Evolutionary conservation across 1,139 yeast genomes (phyloP), one percentile per base, ranked within the genome.

Genomic region (Magnusiomyces suaveolens): DNA sequence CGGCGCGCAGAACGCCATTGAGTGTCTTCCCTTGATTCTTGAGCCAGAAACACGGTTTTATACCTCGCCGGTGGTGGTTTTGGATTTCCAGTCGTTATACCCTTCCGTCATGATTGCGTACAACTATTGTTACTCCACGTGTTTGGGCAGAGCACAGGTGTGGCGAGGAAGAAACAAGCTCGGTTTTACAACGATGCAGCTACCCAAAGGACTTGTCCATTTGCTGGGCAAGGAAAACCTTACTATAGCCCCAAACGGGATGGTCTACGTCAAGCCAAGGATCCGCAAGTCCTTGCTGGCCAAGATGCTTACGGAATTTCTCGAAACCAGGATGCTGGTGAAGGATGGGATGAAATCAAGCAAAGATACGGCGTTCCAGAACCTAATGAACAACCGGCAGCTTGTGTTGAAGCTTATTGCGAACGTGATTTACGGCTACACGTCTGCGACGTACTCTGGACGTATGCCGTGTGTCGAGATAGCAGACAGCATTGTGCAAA

Each of bases 391-490:
- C 64, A 84, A 87, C 55, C 75, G 92, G 54, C 98, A 92, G 64
- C 68, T 87, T 47, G 98, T 97, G 0, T 71, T 92, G 57, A 92
- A 92, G 64, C 72, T 92, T 57, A 84, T 90, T 54, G 97, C 98
- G 0, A 90, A 89, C 68, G 98, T 92, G 18, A 90, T 97, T 0
- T 92, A 92, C 71, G 98, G 98, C 0, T 92, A 92, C 65, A 79
- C 97, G 0, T 85, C 97, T 0, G 98, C 98, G 0, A 81, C 96
- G 0, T 92, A 84, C 64, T 88, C 96, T 38, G 98, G 98, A 0
- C 73, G 98, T 60, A 92, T 92, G 98, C 98, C 98, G 0, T 87
- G 94, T 63, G 82, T 95, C 0, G 97, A 89, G 66, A 78, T 92
- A 36, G 96, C 98, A 0, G 98, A 92, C 70, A 85, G 95, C 12